A percentile compares a stretch with the other conserved stretches of the same genome.
These are phyloP conservation scores for Geotrichum histeridarum DNA, from an alignment of 1,139 yeast genomes.

Conservation along the genomic window DNA sequence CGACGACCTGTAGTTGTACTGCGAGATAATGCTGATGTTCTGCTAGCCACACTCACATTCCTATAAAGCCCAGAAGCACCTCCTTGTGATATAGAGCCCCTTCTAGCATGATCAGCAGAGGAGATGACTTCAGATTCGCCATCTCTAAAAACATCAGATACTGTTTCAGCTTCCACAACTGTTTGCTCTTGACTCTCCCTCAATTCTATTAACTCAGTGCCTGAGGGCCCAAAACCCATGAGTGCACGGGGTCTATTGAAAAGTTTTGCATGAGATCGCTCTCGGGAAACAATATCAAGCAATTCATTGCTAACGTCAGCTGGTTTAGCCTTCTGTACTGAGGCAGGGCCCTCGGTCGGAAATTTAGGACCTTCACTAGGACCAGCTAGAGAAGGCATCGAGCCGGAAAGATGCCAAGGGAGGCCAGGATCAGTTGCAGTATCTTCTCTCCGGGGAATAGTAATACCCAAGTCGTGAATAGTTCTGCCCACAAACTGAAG, in stretches of 20 bases:
- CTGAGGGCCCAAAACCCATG: constrained; percentile 11
- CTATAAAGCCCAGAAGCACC: no score
- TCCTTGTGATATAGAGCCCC: no score
- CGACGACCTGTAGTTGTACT: constrained; percentile 6
- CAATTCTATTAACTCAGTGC: background rate
- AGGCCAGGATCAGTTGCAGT: constrained; percentile 35
- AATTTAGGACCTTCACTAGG: background rate
- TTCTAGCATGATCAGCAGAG: no score
- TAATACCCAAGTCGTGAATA: constrained; percentile 34
- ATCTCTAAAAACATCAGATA: no score
- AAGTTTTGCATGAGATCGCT: background rate
- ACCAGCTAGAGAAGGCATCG: background rate
- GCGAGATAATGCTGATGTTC: background rate
- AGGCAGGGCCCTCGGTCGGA: background rate
- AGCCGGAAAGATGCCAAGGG: constrained; percentile 24
- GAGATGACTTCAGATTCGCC: no score
- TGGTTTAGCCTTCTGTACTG: background rate
- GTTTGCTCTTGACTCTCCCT: no score
- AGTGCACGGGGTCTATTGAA: constrained; percentile 11
- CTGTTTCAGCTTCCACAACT: no score
- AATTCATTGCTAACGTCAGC: background rate
- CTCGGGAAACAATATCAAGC: background rate
- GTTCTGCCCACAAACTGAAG: constrained; percentile 34
- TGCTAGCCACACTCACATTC: background rate
- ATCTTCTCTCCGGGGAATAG: constrained; percentile 32